Evolutionary conservation across 2,329 filamentous ascomycete genomes (phyloP).

Genomic region (Parastagonospora nodorum): DNA sequence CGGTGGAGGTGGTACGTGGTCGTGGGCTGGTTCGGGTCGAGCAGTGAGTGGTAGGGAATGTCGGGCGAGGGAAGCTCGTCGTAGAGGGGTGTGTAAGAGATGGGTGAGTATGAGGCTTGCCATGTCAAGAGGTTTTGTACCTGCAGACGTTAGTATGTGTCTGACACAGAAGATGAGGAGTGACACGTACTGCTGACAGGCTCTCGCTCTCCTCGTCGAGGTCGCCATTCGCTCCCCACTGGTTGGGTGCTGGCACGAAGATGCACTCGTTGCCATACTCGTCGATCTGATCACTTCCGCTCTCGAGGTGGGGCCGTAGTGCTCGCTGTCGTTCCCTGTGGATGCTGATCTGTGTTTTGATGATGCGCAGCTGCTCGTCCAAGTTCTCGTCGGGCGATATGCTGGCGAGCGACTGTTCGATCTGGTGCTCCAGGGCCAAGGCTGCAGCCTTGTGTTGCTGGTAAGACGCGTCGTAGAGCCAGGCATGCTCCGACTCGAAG

Average conservation of each 20-base stretch:
- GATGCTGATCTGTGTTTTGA: constrained; percentile 42
- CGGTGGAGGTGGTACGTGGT: constrained; percentile 45
- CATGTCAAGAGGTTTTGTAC: constrained; percentile 45
- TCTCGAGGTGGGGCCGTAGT: constrained; percentile 43
- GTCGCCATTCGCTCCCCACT: constrained; percentile 45
- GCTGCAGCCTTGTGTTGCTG: constrained; percentile 43
- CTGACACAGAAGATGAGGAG: background rate
- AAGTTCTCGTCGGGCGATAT: constrained; percentile 45
- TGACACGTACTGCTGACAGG: constrained; percentile 37
- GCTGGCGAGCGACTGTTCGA: constrained; percentile 37
- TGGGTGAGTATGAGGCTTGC: constrained; percentile 42
- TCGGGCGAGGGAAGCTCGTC: constrained; percentile 40
- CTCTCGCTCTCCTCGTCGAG: constrained; percentile 46
- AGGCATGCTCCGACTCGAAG: constrained; percentile 45
- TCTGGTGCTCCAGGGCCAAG: constrained; percentile 39
- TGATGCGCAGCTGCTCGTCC: constrained; percentile 41
- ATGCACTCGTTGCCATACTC: constrained; percentile 44
- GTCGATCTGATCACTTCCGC: constrained; percentile 42
- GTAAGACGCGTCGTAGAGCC: constrained; percentile 45
- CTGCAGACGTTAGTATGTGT: constrained; percentile 17
- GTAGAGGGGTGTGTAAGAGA: constrained; percentile 38
- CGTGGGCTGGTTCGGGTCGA: constrained; percentile 38
- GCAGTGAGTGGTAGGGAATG: constrained; percentile 41
- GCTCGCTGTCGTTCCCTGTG: constrained; percentile 42
- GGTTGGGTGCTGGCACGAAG: constrained; percentile 45